Percentiles rank a stretch among this genome's conserved stretches.
Conservation (phyloP, 169 alveolate species). For the Plasmodium yoelii region DNA sequence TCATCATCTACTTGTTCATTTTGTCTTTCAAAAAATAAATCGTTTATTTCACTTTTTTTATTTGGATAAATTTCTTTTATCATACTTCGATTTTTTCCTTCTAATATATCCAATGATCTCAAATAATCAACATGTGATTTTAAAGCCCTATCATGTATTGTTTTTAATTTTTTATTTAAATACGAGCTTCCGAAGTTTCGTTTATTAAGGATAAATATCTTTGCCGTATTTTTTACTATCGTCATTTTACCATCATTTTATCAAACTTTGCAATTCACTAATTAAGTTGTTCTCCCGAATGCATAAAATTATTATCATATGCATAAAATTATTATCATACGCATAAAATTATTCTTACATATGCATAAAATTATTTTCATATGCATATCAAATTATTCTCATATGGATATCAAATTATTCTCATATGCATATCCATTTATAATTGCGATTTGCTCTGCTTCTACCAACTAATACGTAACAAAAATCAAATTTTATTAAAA, state of each 20-base stretch:
- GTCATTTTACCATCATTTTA: background rate
- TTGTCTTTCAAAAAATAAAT: conserved; percentile 52
- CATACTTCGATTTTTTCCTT: conserved; percentile 75
- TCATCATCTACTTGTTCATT: conserved; percentile 23
- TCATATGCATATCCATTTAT: no score
- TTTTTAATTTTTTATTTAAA: conserved; percentile 53
- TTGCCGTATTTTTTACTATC: conserved; percentile 8
- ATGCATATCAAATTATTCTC: no score
- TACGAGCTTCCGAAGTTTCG: conserved; percentile 73
- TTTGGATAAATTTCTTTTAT: conserved; percentile 75
- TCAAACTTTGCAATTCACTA: background rate
- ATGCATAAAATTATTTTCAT: no score
- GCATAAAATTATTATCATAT: no score
- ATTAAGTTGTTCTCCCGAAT: no score
- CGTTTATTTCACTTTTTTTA: conserved; percentile 73
- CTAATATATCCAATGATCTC: conserved; percentile 62
- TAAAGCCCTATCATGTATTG: conserved; percentile 69
- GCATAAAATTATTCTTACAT: no score
- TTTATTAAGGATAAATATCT: conserved; percentile 6
- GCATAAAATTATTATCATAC: no score
- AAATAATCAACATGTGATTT: conserved; percentile 67
- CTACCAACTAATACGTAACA: no score
- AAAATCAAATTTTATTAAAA: no score
- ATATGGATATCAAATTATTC: no score
- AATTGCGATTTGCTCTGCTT: no score